Conservation (phyloP, 768 basidiomycete species). For the Phylloporus sp. region DNA sequence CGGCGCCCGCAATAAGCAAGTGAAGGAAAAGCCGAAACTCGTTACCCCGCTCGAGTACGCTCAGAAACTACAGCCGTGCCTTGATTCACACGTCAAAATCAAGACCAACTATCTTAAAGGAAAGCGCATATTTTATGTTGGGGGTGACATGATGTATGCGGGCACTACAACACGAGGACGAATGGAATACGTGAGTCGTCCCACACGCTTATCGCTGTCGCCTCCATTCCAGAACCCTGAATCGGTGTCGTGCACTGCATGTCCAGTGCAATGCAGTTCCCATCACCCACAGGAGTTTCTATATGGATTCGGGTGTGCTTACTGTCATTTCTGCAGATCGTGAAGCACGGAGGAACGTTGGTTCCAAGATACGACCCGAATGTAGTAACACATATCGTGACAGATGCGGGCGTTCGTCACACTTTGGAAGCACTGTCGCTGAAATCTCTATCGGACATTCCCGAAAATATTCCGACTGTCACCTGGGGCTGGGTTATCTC, state of each 20-base stretch:
- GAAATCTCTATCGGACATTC: conserved; percentile 51
- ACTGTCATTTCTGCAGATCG: conserved; percentile 41
- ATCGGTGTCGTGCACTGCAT: not conserved
- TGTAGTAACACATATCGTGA: conserved; percentile 64
- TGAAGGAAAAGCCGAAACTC: conserved; percentile 38
- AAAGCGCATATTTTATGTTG: conserved; percentile 53
- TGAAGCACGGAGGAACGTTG: conserved; percentile 58
- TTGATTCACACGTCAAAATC: conserved; percentile 15
- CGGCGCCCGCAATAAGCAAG: conserved; percentile 23
- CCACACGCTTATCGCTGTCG: not conserved
- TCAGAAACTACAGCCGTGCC: conserved; percentile 37
- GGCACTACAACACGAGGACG: conserved; percentile 45
- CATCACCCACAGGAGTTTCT: not conserved
- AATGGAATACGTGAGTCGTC: conserved; percentile 56
- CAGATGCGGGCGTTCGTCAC: conserved; percentile 33
- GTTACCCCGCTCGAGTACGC: conserved; percentile 53
- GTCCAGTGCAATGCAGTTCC: too few species aligned
- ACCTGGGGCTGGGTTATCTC: conserved; percentile 58
- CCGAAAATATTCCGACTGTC: conserved; percentile 58
- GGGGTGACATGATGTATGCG: conserved; percentile 53
- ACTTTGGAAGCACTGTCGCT: conserved; percentile 43
- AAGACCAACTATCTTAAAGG: conserved; percentile 42
- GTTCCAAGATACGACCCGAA: conserved; percentile 52
- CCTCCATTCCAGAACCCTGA: not conserved
- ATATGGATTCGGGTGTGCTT: conserved; percentile 1